Percentiles rank a stretch among this genome's conserved stretches.
Evolutionary conservation across 2,329 filamentous ascomycete genomes (phyloP).

Genomic region (Alternaria metachromatica): DNA sequence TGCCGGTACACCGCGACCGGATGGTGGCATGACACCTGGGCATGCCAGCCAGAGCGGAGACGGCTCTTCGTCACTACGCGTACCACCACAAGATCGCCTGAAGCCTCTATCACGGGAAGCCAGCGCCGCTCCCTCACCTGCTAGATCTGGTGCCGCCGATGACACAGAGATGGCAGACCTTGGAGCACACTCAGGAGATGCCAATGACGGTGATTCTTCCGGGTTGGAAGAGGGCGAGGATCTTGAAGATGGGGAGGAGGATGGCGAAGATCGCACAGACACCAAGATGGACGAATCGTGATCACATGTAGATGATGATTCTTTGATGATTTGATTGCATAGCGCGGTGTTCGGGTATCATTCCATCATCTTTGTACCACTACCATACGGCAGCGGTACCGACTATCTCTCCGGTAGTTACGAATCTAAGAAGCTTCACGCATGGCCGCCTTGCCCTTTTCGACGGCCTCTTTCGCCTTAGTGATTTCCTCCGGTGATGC

Average conservation of each 20-base stretch:
- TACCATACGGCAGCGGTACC: not conserved
- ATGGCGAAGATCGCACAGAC: slow-evolving; percentile 28
- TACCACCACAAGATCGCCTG: slow-evolving; percentile 42
- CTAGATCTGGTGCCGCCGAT: slow-evolving; percentile 29
- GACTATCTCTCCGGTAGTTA: not conserved
- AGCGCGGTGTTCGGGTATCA: slow-evolving; percentile 41
- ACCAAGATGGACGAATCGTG: slow-evolving; percentile 41
- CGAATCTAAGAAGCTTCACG: slow-evolving; percentile 36
- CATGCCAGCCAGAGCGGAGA: slow-evolving; percentile 44
- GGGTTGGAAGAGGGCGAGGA: slow-evolving; percentile 44
- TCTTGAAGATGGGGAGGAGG: slow-evolving; percentile 40
- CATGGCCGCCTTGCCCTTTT: slow-evolving; percentile 50
- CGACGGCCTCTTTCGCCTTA: slow-evolving; percentile 53
- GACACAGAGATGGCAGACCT: slow-evolving; percentile 43
- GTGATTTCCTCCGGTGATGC: slow-evolving; percentile 53
- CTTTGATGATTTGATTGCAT: slow-evolving; percentile 31
- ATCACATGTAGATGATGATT: slow-evolving; percentile 4
- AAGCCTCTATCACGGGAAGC: slow-evolving; percentile 37
- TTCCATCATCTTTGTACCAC: slow-evolving; percentile 8
- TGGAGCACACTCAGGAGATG: slow-evolving; percentile 27
- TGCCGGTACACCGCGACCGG: slow-evolving; percentile 55
- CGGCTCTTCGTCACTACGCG: slow-evolving; percentile 32
- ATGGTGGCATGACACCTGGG: slow-evolving; percentile 50
- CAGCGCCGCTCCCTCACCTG: slow-evolving; percentile 37
- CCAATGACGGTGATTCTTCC: slow-evolving; percentile 40